Percentiles rank a stretch among this genome's conserved stretches.
Conservation (phyloP, 306 rosid species). For the Carpinus fangiana region DNA sequence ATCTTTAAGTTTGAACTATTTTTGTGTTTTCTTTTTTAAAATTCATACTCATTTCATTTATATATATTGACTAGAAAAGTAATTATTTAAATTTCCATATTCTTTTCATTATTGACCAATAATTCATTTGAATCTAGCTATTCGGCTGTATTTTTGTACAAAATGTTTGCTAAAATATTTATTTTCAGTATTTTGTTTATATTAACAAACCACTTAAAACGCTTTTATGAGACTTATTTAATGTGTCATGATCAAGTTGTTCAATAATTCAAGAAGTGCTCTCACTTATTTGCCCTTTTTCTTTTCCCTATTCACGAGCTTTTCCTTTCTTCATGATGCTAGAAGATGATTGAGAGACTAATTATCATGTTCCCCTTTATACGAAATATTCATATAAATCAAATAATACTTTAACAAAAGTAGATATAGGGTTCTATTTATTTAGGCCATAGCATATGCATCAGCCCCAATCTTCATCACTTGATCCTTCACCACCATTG, state of each 20-base stretch:
- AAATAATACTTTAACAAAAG: background rate
- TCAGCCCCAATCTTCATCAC: background rate
- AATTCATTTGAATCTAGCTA: no score
- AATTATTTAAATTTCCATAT: no score
- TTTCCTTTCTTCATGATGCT: background rate
- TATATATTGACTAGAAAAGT: no score
- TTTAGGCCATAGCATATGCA: no score
- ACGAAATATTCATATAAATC: background rate
- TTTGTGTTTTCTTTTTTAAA: no score
- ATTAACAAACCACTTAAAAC: no score
- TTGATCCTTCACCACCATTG: background rate
- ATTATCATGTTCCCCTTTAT: background rate
- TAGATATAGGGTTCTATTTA: background rate
- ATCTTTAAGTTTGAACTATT: no score
- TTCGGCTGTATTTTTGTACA: no score
- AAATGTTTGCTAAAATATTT: no score
- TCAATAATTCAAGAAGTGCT: background rate
- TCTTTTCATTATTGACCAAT: no score
- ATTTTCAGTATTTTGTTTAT: no score
- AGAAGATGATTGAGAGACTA: background rate
- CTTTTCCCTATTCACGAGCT: background rate
- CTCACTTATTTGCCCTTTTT: background rate
- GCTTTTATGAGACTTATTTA: background rate
- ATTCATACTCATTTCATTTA: no score
- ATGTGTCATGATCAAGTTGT: background rate